Percentiles rank a stretch among this genome's conserved stretches.
These are phyloP conservation scores for Gomphus sp. DNA, from an alignment of 1,284 basidiomycete genomes.

Conservation along the genomic window DNA sequence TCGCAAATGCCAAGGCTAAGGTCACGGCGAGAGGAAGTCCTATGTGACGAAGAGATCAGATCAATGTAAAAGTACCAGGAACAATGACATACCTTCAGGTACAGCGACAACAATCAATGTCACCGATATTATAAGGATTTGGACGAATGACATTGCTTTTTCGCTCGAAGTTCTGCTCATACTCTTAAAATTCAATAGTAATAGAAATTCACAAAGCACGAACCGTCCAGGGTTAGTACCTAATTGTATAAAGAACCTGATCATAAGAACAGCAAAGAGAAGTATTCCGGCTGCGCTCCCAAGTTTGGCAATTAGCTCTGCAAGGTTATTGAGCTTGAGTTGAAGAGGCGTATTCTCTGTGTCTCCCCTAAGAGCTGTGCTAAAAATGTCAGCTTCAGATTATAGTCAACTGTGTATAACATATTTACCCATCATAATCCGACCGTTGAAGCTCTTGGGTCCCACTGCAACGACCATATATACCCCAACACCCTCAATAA, in stretches of 20 bases:
- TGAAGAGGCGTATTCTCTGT: constrained; percentile 89
- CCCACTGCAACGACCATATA: constrained; percentile 94
- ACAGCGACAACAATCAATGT: constrained; percentile 96
- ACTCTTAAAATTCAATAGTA: constrained; percentile 1
- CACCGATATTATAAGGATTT: constrained; percentile 92
- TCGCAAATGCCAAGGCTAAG: constrained; percentile 93
- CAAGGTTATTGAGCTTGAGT: constrained; percentile 85
- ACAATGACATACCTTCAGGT: constrained; percentile 61
- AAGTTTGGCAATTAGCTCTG: constrained; percentile 89
- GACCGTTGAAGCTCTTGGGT: constrained; percentile 87
- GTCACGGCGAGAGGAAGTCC: constrained; percentile 95
- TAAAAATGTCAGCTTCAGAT: constrained; percentile 9
- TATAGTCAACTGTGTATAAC: constrained; percentile 5
- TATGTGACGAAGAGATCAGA: constrained; percentile 18
- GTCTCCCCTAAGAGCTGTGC: constrained; percentile 67
- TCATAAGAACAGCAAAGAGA: constrained; percentile 83
- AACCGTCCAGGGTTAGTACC: constrained; percentile 47
- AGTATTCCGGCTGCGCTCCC: constrained; percentile 78
- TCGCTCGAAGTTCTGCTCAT: constrained; percentile 46
- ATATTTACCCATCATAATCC: constrained; percentile 86
- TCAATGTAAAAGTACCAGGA: constrained; percentile 10
- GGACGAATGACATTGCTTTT: constrained; percentile 88
- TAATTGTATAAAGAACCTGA: constrained; percentile 88
- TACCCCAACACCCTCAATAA: constrained; percentile 88
- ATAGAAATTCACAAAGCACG: constrained; percentile 8